Base-by-base conservation (phyloP, 2,329 filamentous ascomycete species). In the Fusarium siculi region DNA sequence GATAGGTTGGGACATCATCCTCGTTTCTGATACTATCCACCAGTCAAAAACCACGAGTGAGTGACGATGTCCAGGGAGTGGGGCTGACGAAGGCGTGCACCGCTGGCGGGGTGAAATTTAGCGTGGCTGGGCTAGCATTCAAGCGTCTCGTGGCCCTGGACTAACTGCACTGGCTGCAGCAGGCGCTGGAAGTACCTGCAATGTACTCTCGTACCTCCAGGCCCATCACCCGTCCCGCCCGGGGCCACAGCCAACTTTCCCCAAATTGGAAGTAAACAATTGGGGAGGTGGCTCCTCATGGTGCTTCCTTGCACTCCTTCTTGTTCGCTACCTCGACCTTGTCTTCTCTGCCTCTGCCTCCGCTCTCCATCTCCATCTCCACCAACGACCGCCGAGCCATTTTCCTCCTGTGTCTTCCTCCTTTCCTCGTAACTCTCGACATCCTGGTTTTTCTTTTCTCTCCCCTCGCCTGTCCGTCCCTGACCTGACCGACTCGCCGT, bases 221-320 rank as follows among this genome's bases (percentile, higher is more conserved):
- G 23, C 39, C 63, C 55, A 59, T 60, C 68, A 63, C 74, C 70
- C 61, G 67, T 76, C 72, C 74, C 72, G 71, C 52, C 72, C 65
- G 66, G 65, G 59, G 63, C 53, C 68, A 64, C 57, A 40, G 50
- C 23, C 10, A 40, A 53, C 75, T 68, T 76, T 71, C 42, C 75
- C 74, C 67, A 76, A 77, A 77, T 71, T 63, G 59, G 58, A 76
- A 77, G 75, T 77, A 77, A 77, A 77, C 75, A 77, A 54, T 40
- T 44, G 52, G 64, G 62, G 57, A 67, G 50, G 52, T 54, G 50
- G 50, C 34, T 40, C 50, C 19, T 54, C 34, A 39, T 40, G 50
- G 23, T 44, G 12, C 36, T 47, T 70, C 63, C 57, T 54, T 63
- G 57, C 44, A 55, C 70, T 57, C 63, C 60, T 52, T 47, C 56